Percentiles rank a stretch among this genome's conserved stretches.
phyloP scores from a whole-genome alignment of 176 grass and related monocot genomes.

The Musa itinerans region DNA sequence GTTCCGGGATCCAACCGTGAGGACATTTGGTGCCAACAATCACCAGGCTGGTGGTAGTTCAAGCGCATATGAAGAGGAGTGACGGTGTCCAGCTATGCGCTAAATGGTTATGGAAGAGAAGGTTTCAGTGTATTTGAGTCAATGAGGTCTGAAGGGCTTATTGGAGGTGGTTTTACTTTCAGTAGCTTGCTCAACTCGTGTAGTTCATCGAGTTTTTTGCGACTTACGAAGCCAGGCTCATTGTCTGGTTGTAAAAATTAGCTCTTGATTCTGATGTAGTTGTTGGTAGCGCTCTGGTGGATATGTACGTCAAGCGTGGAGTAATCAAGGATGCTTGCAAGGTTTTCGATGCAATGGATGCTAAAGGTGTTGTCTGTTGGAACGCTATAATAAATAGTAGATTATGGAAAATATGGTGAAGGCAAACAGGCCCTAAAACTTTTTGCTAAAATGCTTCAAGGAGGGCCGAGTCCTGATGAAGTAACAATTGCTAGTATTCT shows the following conservation, averaged over 20 bases:
- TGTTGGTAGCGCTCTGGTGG: conserved; percentile 60
- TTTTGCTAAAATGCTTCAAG: conserved; percentile 37
- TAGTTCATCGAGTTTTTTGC: neutral
- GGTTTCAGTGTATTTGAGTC: conserved; percentile 34
- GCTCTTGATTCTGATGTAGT: conserved; percentile 50
- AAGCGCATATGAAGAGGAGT: neutral
- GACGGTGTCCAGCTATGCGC: conserved; percentile 56
- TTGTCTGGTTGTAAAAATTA: conserved; percentile 20
- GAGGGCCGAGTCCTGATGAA: conserved; percentile 42
- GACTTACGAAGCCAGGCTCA: conserved; percentile 31
- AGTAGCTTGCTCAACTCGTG: conserved; percentile 36
- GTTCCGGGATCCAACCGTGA: no score
- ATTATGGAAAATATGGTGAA: conserved; percentile 38
- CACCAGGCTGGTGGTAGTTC: no score
- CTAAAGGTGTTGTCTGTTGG: conserved; percentile 56
- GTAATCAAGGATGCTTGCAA: conserved; percentile 29
- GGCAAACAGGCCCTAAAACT: conserved; percentile 47
- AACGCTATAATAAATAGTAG: conserved; percentile 63
- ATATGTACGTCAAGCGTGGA: conserved; percentile 60
- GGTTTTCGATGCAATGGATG: conserved; percentile 46
- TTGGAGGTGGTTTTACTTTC: conserved; percentile 49
- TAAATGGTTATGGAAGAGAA: conserved; percentile 35
- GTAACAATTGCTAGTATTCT: conserved; percentile 58
- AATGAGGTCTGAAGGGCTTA: conserved; percentile 24
- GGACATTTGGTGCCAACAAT: no score